These are phyloP conservation scores for Stellera chamaejasme DNA, from an alignment of 345 rosid genomes.

Conservation along the genomic window DNA sequence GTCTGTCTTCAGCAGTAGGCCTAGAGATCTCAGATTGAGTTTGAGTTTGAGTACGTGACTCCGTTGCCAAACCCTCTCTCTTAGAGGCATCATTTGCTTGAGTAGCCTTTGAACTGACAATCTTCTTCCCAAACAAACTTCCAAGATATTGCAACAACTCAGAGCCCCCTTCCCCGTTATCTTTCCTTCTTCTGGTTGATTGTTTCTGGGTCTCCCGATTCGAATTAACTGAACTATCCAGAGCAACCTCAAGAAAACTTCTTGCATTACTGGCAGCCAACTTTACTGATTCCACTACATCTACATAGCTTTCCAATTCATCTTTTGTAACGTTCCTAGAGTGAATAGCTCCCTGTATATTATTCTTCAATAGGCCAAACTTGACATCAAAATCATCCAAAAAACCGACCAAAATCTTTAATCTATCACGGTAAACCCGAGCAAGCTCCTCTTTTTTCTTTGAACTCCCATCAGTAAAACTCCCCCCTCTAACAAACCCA, in stretches of 20 bases:
- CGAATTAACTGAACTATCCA: slow-evolving; percentile 19
- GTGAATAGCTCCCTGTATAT: slow-evolving; percentile 38
- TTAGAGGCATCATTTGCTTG: slow-evolving; percentile 30
- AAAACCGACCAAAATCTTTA: slow-evolving; percentile 27
- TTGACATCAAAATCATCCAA: slow-evolving; percentile 40
- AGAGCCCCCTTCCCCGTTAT: slow-evolving; percentile 26
- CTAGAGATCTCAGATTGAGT: slow-evolving; percentile 22
- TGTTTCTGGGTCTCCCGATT: slow-evolving; percentile 28
- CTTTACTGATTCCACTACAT: slow-evolving; percentile 35
- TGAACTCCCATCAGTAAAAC: slow-evolving; percentile 18
- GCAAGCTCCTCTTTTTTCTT: slow-evolving; percentile 29
- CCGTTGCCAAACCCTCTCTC: slow-evolving; percentile 17
- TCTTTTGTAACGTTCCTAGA: slow-evolving; percentile 23
- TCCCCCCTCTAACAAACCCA: slow-evolving; percentile 46
- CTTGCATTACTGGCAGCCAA: slow-evolving; percentile 29
- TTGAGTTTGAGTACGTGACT: slow-evolving; percentile 17
- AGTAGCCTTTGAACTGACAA: slow-evolving; percentile 22
- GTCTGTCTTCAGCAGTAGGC: slow-evolving; percentile 13
- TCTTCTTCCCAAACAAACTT: slow-evolving; percentile 31
- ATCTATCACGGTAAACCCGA: slow-evolving; percentile 28
- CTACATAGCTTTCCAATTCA: slow-evolving; percentile 39
- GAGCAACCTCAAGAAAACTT: slow-evolving; percentile 19
- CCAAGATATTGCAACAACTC: slow-evolving; percentile 26
- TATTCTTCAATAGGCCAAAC: slow-evolving; percentile 27
- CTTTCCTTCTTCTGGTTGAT: slow-evolving; percentile 28